Evolutionary conservation across 2,329 filamentous ascomycete species (phyloP), one percentile per base, ranked within the genome.

Genomic region (Didymellaceae sp.): DNA sequence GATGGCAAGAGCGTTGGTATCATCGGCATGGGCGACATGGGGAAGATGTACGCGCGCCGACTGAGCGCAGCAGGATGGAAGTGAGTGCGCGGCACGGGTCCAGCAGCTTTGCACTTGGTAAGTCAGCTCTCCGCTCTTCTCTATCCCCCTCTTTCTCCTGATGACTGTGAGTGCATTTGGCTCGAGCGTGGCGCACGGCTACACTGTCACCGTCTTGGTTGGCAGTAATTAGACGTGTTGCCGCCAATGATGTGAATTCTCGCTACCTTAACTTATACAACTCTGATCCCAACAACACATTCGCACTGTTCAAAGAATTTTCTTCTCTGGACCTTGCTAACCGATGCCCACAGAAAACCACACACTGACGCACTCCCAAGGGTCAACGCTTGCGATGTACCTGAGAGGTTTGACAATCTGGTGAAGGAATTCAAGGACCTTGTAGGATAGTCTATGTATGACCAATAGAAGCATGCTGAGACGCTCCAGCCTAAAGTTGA

Each of bases 91-190:
- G 52, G 58, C 51, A 53, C 51, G 52, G 61, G 54, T 47, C 37
- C 31, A 25, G 37, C 34, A 47, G 34, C 50, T 42, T 60, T 21
- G 41, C 41, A 39, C 50, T 54, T 68, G 59, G 66, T 68, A 67
- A 65, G 65, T 68, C 50, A 32, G 34, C 33, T 40, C 38, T n/a
- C 45, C 58, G 40, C 38, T 52, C 42, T 41, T 14, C 48, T 46
- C 33, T 45, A n/a, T 42, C 41, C 52, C 48, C 34, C 39, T 42
- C 22, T 50, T 24, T 57, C 66, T 75, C 73, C 91, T 95, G 93
- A 97, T 97, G 93, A 97, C 93, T 91, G 67, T 93, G 93, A 97
- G 93, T 92, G 93, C 93, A 97, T 97, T 97, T 97, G 93, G 93
- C 93, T 97, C 91, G 93, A 97, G 93, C 83, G 96, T 91, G 85